Percentiles rank a stretch among this genome's conserved stretches.
Evolutionary conservation across 1,284 basidiomycete species (phyloP).

Genomic region (Pyrrhoderma lamaoense): DNA sequence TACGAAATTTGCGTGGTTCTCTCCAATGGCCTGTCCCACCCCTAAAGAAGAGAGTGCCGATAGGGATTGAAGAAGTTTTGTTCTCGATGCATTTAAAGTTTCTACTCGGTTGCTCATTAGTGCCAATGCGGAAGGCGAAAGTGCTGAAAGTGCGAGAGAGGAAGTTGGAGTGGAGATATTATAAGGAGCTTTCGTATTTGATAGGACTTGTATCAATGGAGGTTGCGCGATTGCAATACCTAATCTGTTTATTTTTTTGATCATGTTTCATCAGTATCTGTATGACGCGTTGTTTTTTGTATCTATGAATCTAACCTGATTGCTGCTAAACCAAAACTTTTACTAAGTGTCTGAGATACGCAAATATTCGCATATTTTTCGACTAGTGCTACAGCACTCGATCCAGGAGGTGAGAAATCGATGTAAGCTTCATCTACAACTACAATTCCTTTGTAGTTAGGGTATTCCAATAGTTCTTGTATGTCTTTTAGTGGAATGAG

Average conservation of each 20-base stretch:
- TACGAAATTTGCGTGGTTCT: constrained; percentile 90
- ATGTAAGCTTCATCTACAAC: constrained; percentile 98
- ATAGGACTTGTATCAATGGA: constrained; percentile 84
- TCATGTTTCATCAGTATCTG: too few species aligned
- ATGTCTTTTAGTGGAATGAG: constrained; percentile 71
- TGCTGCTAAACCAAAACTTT: constrained; percentile 92
- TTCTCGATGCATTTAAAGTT: constrained; percentile 56
- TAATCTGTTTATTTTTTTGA: constrained; percentile 44
- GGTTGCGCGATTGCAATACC: constrained; percentile 90
- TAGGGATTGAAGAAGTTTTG: constrained; percentile 44
- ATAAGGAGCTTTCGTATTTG: constrained; percentile 97
- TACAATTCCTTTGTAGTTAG: constrained; percentile 83
- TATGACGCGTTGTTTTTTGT: background rate
- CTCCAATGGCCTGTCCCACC: constrained; percentile 71
- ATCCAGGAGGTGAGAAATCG: constrained; percentile 71
- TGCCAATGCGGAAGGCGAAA: constrained; percentile 57
- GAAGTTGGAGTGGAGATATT: constrained; percentile 93
- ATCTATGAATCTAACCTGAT: constrained; percentile 57
- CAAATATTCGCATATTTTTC: constrained; percentile 84
- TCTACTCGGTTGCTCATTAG: constrained; percentile 63
- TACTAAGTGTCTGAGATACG: constrained; percentile 94
- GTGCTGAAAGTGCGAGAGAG: constrained; percentile 73
- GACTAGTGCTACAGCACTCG: constrained; percentile 67
- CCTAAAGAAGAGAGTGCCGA: constrained; percentile 41
- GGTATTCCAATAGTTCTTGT: constrained; percentile 70